These are phyloP conservation scores for Leucocoprinus sp. DNA, from an alignment of 768 basidiomycete species.

Conservation along the genomic window DNA sequence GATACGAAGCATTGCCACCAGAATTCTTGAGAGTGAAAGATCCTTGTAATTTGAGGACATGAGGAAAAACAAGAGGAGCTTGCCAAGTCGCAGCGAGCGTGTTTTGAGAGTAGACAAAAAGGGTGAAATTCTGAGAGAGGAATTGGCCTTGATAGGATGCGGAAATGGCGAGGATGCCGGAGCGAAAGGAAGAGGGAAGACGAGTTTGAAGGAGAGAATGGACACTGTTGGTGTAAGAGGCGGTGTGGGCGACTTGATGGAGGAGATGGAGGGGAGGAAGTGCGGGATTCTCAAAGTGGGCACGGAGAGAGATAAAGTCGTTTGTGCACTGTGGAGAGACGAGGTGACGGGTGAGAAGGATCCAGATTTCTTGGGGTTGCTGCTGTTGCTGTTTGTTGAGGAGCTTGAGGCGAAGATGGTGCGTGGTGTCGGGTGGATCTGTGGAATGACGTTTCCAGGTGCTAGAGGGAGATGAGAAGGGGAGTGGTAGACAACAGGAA, in stretches of 20 bases:
- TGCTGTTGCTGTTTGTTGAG: no score
- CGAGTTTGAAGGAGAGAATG: slow-evolving; percentile 37
- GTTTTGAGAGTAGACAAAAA: slow-evolving; percentile 31
- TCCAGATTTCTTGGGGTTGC: slow-evolving; percentile 46
- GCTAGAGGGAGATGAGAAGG: neutral
- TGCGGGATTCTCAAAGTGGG: slow-evolving; percentile 38
- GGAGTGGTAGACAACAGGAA: neutral
- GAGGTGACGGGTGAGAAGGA: slow-evolving; percentile 75
- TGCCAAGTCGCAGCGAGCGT: no score
- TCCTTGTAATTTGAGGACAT: slow-evolving; percentile 44
- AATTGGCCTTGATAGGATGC: slow-evolving; percentile 58
- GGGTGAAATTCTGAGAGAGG: no score
- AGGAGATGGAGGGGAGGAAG: slow-evolving; percentile 6
- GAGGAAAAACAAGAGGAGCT: no score
- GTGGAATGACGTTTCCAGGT: neutral
- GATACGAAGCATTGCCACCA: slow-evolving; percentile 75
- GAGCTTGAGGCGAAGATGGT: slow-evolving; percentile 6
- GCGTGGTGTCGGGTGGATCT: slow-evolving; percentile 15
- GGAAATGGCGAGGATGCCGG: slow-evolving; percentile 43
- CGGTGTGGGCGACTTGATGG: slow-evolving; percentile 20
- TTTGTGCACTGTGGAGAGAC: slow-evolving; percentile 44
- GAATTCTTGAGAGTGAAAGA: slow-evolving; percentile 60
- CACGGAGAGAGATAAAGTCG: slow-evolving; percentile 63
- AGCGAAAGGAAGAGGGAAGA: slow-evolving; percentile 25
- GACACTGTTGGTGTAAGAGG: slow-evolving; percentile 45